Evolutionary conservation across 2,329 filamentous ascomycete species (phyloP), one percentile per base, ranked within the genome.

Genomic region (Capronia americana): DNA sequence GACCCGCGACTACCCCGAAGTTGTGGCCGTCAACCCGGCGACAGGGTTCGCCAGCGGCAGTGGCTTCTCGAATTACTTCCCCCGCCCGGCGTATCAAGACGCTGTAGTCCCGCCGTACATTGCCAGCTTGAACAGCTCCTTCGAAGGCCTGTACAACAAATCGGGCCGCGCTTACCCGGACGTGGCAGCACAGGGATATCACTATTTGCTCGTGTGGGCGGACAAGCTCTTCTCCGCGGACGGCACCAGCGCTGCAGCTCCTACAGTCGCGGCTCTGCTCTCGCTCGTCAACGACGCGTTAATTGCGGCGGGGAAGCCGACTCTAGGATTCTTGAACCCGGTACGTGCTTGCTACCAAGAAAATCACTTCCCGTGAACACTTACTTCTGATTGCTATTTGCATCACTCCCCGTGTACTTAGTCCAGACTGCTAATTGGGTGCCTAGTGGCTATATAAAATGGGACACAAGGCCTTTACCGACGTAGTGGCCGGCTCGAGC

Each of bases 271-370:
- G 14, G 50, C n/a, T 23, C 5, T 53, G 24, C 14, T 53, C 24
- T 14, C 50, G 14, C 26, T 53, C 20, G 50, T 53, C 50, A 53
- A 53, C 50, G 50, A 53, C 50, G 50, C 50, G 20, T 23, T 53
- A 1, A 24, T 53, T 6, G 50, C 50, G 5, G 26, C 20, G 1
- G 50, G 50, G 12, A 23, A 14, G n/a, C 50, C 50, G 0, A 14
- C 26, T n/a, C 24, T 53, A 12, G 50, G 50, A 28, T 53, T 53
- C 26, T 53, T 53, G 23, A 53, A 53, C 24, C 44, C 44, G 17
- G 50, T 53, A 53, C 7, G 50, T 53, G 26, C 26, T 12, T 12
- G 2, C 10, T 12, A 34, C 10, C 32, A 4, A 12, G 10, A 12
- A 11, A 34, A 12, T 3, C 32, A 34, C 32, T 12, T 10, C 32